These are phyloP conservation scores for Zizania palustris DNA, from an alignment of 202 grass and related monocot species.

Conservation along the genomic window DNA sequence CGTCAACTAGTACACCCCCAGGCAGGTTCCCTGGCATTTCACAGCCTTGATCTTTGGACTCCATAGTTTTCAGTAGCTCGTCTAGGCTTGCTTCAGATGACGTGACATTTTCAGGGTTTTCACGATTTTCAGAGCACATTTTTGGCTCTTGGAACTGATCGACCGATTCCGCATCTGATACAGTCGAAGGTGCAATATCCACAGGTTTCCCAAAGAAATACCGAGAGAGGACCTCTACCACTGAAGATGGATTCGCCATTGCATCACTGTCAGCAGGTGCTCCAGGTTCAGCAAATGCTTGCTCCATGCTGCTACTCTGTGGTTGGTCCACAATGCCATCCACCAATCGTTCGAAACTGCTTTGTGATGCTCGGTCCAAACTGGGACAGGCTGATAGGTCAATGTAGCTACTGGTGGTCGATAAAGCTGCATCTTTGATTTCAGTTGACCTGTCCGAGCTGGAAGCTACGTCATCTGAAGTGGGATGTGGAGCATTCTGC, in stretches of 20 bases:
- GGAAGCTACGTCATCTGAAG: slow-evolving; percentile 44
- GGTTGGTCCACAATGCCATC: slow-evolving; percentile 29
- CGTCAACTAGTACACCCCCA: slow-evolving; percentile 58
- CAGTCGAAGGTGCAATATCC: slow-evolving; percentile 12
- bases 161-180: slow-evolving; percentile 39
- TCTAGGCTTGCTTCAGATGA: slow-evolving; percentile 49
- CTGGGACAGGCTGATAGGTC: slow-evolving; percentile 41
- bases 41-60: slow-evolving; percentile 56
- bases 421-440: slow-evolving; percentile 34
- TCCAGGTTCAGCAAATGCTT: slow-evolving; percentile 33
- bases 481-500: slow-evolving; percentile 20
- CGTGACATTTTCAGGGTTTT: slow-evolving; percentile 28
- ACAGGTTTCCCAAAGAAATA: slow-evolving; percentile 57
- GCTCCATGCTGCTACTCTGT: slow-evolving; percentile 42
- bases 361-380: slow-evolving; percentile 11
- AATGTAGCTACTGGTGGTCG: slow-evolving; percentile 43
- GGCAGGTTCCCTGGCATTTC: slow-evolving; percentile 61
- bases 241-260: slow-evolving; percentile 37
- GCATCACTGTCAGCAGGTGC: slow-evolving; percentile 25
- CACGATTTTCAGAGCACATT: slow-evolving; percentile 39
- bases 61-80: slow-evolving; percentile 56
- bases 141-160: slow-evolving; percentile 51
- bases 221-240: slow-evolving; percentile 69
- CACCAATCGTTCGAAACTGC: neutral
- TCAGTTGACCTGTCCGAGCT: slow-evolving; percentile 52